A percentile compares a stretch with the other conserved stretches of the same genome.
Evolutionary conservation across 2,329 filamentous ascomycete species (phyloP).

Genomic region (Fusarium coffeatum): DNA sequence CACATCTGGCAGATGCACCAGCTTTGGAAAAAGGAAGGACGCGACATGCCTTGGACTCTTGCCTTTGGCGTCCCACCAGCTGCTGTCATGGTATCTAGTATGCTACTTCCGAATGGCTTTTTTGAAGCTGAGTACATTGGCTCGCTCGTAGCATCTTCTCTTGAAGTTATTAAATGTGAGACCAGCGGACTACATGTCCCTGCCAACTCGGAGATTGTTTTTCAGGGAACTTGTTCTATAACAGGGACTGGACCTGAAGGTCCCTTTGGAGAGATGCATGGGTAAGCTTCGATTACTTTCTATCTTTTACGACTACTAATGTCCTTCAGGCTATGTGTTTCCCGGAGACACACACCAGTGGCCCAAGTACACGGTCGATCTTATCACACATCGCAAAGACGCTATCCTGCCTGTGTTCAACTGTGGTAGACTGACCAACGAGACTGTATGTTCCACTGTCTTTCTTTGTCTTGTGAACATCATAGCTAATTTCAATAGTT

Average conservation of each 20-base stretch:
- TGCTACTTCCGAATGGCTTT: conserved; percentile 55
- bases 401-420: conserved; percentile 31
- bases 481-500: conserved; percentile 7
- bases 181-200: conserved; percentile 61
- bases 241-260: conserved; percentile 57
- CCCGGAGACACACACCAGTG: background rate
- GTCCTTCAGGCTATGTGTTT: background rate
- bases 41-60: conserved; percentile 61
- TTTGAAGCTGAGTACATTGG: conserved; percentile 62
- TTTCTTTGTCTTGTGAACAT: fast-evolving
- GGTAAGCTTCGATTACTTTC: conserved; percentile 2
- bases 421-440: conserved; percentile 15
- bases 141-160: conserved; percentile 55
- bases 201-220: conserved; percentile 61
- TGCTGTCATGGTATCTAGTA: conserved; percentile 61
- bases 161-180: conserved; percentile 64
- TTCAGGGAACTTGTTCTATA: conserved; percentile 56
- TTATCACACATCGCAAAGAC: conserved; percentile 31
- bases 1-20: conserved; percentile 61
- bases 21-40: conserved; percentile 58
- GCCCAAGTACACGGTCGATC: conserved; percentile 24
- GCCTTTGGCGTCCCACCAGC: conserved; percentile 63
- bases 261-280: conserved; percentile 59
- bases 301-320: background rate
- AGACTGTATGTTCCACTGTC: background rate